These are phyloP conservation scores for Coemansia sp. DNA, from an alignment of 192 early-diverging fungal species.

Conservation along the genomic window DNA sequence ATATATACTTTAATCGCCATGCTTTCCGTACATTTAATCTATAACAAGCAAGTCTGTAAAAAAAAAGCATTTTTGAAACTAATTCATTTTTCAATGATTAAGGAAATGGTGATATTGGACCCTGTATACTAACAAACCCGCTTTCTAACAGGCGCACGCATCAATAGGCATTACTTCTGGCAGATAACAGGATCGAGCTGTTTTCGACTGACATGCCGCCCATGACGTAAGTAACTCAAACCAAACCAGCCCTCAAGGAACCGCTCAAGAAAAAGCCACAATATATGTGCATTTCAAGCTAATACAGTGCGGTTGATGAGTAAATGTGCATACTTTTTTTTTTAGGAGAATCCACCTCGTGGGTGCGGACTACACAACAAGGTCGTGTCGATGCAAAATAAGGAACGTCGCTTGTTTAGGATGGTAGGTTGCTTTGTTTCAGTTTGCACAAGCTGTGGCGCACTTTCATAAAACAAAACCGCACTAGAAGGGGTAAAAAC, in stretches of 20 bases:
- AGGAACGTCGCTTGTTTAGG: conserved; percentile 65
- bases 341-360: conserved; percentile 60
- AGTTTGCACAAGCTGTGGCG: not conserved
- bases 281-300: not conserved
- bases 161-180: conserved; percentile 59
- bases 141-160: not conserved
- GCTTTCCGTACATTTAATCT: no score
- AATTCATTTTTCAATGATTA: not conserved
- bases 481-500: no score
- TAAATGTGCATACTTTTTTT: not conserved
- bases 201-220: conserved; percentile 74
- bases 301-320: not conserved
- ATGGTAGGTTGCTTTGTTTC: conserved; percentile 50
- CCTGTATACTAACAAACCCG: no score
- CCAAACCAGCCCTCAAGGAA: not conserved
- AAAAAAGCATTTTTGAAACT: no score
- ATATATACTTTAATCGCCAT: no score
- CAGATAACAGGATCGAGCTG: conserved; percentile 67
- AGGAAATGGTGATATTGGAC: no score
- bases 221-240: conserved; percentile 52
- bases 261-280: not conserved
- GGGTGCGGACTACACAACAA: conserved; percentile 66
- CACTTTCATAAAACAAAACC: not conserved
- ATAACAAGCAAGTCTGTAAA: no score
- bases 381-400: conserved; percentile 68